A percentile compares a stretch with the other conserved stretches of the same genome.
Conservation (phyloP, 2,329 filamentous ascomycete genomes). For the Graphilbum ipis-grandicollis region DNA sequence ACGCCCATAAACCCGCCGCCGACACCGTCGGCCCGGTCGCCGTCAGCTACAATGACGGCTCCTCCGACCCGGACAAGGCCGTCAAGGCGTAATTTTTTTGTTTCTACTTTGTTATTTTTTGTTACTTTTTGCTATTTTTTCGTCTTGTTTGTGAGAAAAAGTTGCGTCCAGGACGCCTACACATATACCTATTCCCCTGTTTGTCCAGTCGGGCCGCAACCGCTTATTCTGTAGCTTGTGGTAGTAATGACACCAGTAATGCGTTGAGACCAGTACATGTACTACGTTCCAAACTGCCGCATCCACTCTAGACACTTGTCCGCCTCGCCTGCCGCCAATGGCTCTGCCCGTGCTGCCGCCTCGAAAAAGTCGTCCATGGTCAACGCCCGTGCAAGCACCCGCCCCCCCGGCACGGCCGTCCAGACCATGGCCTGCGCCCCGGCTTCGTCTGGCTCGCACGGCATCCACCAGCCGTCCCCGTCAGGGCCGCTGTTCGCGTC, state of each 20-base stretch:
- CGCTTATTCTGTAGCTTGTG: too few species aligned
- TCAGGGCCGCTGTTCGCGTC: too few species aligned
- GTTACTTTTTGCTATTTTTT: too few species aligned
- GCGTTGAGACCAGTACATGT: too few species aligned
- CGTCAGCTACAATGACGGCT: background rate
- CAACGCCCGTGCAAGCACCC: slow-evolving; percentile 1
- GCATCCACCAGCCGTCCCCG: background rate
- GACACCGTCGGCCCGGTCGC: background rate
- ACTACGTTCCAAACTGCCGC: slow-evolving; percentile 3
- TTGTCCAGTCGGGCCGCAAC: too few species aligned
- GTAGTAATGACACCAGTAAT: too few species aligned
- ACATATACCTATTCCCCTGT: too few species aligned
- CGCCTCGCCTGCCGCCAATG: background rate
- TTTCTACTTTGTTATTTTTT: too few species aligned
- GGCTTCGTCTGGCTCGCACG: background rate
- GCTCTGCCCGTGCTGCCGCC: slow-evolving; percentile 2
- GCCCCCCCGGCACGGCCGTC: slow-evolving; percentile 1
- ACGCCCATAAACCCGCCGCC: too few species aligned
- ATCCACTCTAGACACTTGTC: slow-evolving; percentile 3
- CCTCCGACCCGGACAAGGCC: background rate
- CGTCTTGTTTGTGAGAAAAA: too few species aligned
- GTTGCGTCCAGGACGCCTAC: too few species aligned
- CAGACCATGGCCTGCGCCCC: slow-evolving; percentile 4
- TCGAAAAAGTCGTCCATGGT: slow-evolving; percentile 3
- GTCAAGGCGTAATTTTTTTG: too few species aligned